Evolutionary conservation across 2,329 filamentous ascomycete species (phyloP).

Genomic region (Dactylonectria macrodidyma): DNA sequence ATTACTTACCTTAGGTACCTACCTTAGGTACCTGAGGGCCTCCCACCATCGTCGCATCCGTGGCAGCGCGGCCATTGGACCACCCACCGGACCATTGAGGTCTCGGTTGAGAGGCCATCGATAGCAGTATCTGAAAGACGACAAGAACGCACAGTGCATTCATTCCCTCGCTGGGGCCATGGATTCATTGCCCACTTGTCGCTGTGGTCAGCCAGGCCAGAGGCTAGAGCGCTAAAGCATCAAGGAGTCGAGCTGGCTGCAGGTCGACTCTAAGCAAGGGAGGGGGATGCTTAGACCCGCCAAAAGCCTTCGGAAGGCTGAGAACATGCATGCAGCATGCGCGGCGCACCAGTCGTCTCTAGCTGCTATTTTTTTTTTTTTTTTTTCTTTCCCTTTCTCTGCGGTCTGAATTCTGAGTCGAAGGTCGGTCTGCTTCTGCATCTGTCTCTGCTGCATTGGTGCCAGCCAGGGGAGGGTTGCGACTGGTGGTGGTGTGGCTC

Average conservation of each 20-base stretch:
- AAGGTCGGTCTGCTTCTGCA: constrained; percentile 19
- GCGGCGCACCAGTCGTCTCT: constrained; percentile 26
- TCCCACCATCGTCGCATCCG: constrained; percentile 27
- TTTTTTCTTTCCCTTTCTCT: background rate
- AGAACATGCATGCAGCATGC: constrained; percentile 35
- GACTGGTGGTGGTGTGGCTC: constrained; percentile 34
- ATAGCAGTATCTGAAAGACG: constrained; percentile 29
- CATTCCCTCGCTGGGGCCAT: background rate
- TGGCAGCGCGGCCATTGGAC: constrained; percentile 28
- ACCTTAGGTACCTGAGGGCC: constrained; percentile 15
- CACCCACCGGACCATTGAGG: constrained; percentile 8
- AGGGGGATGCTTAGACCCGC: constrained; percentile 25
- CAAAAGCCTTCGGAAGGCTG: constrained; percentile 37
- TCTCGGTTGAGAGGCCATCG: constrained; percentile 11
- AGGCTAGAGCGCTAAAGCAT: constrained; percentile 38
- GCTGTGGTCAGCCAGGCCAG: background rate
- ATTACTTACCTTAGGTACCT: constrained; percentile 12
- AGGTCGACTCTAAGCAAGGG: constrained; percentile 34
- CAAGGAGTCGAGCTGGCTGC: constrained; percentile 43
- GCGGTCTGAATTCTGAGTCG: constrained; percentile 25
- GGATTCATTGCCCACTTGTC: constrained; percentile 12
- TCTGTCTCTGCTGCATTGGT: constrained; percentile 23
- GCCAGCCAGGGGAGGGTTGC: constrained; percentile 7
- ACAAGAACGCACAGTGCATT: constrained; percentile 35
- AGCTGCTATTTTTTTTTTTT: constrained; percentile 16